phyloP scores from a whole-genome alignment of 306 rosid species.

The Lathyrus tuberosus region DNA sequence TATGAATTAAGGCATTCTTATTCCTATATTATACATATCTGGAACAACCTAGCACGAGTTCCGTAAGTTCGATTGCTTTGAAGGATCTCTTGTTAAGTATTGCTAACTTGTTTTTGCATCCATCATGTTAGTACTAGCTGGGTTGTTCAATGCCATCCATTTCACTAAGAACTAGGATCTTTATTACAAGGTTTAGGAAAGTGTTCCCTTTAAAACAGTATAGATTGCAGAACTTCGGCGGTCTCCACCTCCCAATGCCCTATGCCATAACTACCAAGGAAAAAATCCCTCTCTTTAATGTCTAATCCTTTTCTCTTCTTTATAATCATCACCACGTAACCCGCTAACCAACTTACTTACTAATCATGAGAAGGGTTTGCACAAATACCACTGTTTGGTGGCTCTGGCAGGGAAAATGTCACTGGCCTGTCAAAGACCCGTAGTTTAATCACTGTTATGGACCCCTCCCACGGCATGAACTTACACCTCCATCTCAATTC shows the following conservation, averaged over 20 bases:
- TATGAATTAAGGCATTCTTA: slow-evolving; percentile 13
- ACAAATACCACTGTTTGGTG: neutral
- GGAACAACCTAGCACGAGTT: neutral
- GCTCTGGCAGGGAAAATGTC: neutral
- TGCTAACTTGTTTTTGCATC: neutral
- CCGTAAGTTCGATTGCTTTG: slow-evolving; percentile 6
- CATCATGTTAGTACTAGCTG: neutral
- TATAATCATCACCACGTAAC: neutral
- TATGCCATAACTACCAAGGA: neutral
- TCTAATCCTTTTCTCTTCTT: neutral
- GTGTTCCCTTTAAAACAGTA: neutral
- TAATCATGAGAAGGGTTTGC: no score
- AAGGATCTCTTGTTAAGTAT: slow-evolving; percentile 19
- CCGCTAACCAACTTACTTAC: neutral
- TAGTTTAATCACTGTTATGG: neutral
- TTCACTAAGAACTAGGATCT: no score
- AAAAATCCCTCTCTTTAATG: neutral
- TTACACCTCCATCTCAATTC: no score
- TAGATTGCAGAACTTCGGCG: neutral
- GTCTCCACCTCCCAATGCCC: neutral
- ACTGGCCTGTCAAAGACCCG: neutral
- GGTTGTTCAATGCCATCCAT: slow-evolving; percentile 1
- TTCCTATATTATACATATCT: slow-evolving; percentile 23
- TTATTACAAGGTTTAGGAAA: no score
- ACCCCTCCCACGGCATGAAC: neutral